Evolutionary conservation across 768 basidiomycete genomes (phyloP), one percentile per base, ranked within the genome.

Genomic region (Naganishia friedmannii): DNA sequence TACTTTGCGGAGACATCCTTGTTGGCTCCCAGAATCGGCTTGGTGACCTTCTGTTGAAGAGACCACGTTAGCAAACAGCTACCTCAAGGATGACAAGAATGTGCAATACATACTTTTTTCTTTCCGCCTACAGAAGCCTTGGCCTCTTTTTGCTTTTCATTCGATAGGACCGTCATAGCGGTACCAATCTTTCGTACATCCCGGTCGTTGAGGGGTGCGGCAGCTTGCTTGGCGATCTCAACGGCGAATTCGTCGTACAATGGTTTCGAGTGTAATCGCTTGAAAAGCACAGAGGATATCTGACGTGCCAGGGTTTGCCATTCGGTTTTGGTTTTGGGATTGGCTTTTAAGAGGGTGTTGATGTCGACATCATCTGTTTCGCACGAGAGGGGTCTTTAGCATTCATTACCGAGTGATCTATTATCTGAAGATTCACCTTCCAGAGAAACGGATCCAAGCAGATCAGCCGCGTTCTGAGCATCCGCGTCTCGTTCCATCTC

Each of bases 71-170:
- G 21, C 23, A 23, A 46, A 23, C 26, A 34, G 23, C 28, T 10
- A 15, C 51, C 5, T 12, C 42, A 9, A 21, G 34, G 12, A n/a
- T 45, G 19, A 42, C 54, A 42, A 63, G 56, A 48, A 21, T 17
- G 12, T 34, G 32, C n/a, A 60, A 29, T 19, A 34, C 26, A 7
- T 5, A 77, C 77, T 83, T 94, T 94, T 84, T 93, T 95, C 86
- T 94, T 96, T 34, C 92, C 92, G 70, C 87, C 88, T 1, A 87
- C 85, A 80, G 90, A 91, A 42, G 93, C 92, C 73, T 89, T 86
- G 75, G 89, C 88, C 78, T 92, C 92, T 82, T 88, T 91, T 83
- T 94, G 91, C 83, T 98, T 99, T 83, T 94, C 92, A 77, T 95
- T 97, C 60, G 93, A 90, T 7, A 98, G 84, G 2, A 90, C 89